These are phyloP conservation scores for Aspergillus kassunensis DNA, from an alignment of 495 filamentous ascomycete genomes.

Conservation along the genomic window DNA sequence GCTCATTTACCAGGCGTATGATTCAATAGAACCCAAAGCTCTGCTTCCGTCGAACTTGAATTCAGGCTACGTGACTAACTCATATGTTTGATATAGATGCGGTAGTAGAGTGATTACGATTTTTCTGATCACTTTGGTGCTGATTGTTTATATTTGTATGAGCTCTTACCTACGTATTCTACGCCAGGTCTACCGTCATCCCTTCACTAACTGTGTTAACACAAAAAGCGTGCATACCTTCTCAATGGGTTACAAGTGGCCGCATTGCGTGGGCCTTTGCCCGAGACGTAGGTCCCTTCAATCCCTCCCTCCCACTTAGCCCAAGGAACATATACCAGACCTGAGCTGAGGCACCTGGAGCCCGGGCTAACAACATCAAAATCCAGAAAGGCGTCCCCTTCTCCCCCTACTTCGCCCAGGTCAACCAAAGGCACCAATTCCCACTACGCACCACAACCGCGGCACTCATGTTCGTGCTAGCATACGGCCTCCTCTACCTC, in stretches of 20 bases:
- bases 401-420: slow-evolving; percentile 21
- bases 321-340: no score
- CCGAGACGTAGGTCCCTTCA: slow-evolving; percentile 22
- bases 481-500: slow-evolving; percentile 39
- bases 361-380: not conserved
- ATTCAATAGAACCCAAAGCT: no score
- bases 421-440: slow-evolving; percentile 14
- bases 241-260: slow-evolving; percentile 18
- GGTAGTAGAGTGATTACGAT: slow-evolving; percentile 5
- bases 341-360: no score
- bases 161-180: not conserved
- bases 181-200: no score
- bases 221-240: slow-evolving; percentile 21
- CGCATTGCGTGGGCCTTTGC: slow-evolving; percentile 40
- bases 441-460: slow-evolving; percentile 29
- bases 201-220: no score
- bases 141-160: slow-evolving; percentile 21
- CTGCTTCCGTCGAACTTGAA: no score
- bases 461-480: slow-evolving; percentile 21
- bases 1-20: slow-evolving; percentile 23
- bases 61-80: no score
- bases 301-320: not conserved
- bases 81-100: no score
- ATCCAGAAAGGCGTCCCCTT: slow-evolving; percentile 6
- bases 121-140: slow-evolving; percentile 13